A percentile compares a stretch with the other conserved stretches of the same genome.
These are phyloP conservation scores for Didymella keratinophila DNA, from an alignment of 2,329 filamentous ascomycete species.

Conservation along the genomic window DNA sequence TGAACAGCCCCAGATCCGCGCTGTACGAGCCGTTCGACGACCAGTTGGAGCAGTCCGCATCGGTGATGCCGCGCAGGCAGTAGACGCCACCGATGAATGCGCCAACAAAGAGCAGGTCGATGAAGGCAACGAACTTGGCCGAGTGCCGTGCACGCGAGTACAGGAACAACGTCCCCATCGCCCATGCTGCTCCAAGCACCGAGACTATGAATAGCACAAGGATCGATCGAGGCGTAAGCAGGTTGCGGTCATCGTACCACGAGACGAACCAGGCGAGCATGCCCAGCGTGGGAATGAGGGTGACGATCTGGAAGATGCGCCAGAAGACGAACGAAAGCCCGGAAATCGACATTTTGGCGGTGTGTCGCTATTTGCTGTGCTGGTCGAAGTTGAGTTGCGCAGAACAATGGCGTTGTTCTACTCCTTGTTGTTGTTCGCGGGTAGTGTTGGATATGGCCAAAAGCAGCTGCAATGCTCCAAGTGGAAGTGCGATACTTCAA, in stretches of 20 bases:
- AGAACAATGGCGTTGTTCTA: conserved; percentile 10
- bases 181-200: conserved; percentile 68
- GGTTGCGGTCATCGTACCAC: conserved; percentile 63
- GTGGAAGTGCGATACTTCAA: conserved; percentile 7
- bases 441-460: background rate
- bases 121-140: conserved; percentile 65
- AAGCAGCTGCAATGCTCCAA: conserved; percentile 10
- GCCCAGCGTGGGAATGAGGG: conserved; percentile 68
- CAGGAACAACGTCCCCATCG: conserved; percentile 66
- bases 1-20: conserved; percentile 67
- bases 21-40: conserved; percentile 60
- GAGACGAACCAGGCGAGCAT: conserved; percentile 69
- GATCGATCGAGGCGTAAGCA: conserved; percentile 67
- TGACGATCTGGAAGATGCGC: conserved; percentile 67
- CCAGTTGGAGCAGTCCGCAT: conserved; percentile 73
- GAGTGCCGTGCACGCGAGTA: conserved; percentile 67
- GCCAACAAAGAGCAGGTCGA: conserved; percentile 69
- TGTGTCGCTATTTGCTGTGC: conserved; percentile 3
- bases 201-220: conserved; percentile 71
- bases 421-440: conserved; percentile 1
- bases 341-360: conserved; percentile 55
- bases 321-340: conserved; percentile 69
- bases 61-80: conserved; percentile 63
- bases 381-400: background rate
- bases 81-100: conserved; percentile 70